phyloP scores from a whole-genome alignment of 345 rosid genomes.

The Anacardium occidentale region DNA sequence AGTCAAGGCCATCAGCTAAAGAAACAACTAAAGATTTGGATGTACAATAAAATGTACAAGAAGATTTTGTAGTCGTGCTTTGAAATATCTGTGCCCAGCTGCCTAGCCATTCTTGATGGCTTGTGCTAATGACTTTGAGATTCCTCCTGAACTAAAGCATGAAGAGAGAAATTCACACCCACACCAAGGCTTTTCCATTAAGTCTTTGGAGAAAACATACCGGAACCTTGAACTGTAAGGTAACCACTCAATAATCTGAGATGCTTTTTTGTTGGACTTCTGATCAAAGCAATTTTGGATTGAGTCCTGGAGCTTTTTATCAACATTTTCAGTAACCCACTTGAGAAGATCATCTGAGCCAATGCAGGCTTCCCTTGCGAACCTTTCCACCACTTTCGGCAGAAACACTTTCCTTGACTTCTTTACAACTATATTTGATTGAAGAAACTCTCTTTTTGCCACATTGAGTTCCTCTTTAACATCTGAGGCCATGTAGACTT shows the following conservation, averaged over 20 bases:
- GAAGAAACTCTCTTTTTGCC: constrained; percentile 71
- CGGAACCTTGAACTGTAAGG: constrained; percentile 73
- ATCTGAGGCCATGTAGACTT: constrained; percentile 60
- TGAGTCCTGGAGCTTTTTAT: constrained; percentile 56
- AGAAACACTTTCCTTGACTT: constrained; percentile 65
- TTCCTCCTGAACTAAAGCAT: constrained; percentile 11
- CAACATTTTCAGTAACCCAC: constrained; percentile 58
- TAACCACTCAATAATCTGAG: constrained; percentile 68
- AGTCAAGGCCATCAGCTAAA: neutral
- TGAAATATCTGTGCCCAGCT: neutral
- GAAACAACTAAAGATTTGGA: constrained; percentile 5
- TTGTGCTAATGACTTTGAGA: constrained; percentile 17
- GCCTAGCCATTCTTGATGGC: constrained; percentile 15
- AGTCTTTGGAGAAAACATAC: constrained; percentile 67
- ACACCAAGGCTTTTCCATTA: constrained; percentile 65
- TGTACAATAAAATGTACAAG: constrained; percentile 1
- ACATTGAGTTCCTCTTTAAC: constrained; percentile 63
- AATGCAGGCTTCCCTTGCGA: constrained; percentile 62
- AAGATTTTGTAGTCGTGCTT: neutral
- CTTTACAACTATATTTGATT: constrained; percentile 51
- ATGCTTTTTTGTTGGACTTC: constrained; percentile 50
- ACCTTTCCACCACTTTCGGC: constrained; percentile 70
- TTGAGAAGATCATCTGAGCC: constrained; percentile 53
- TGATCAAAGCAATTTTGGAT: constrained; percentile 52
- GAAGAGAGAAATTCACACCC: constrained; percentile 29